These are phyloP conservation scores for Erythrobasidium hasegawianum DNA, from an alignment of 1,284 basidiomycete species.

Conservation along the genomic window DNA sequence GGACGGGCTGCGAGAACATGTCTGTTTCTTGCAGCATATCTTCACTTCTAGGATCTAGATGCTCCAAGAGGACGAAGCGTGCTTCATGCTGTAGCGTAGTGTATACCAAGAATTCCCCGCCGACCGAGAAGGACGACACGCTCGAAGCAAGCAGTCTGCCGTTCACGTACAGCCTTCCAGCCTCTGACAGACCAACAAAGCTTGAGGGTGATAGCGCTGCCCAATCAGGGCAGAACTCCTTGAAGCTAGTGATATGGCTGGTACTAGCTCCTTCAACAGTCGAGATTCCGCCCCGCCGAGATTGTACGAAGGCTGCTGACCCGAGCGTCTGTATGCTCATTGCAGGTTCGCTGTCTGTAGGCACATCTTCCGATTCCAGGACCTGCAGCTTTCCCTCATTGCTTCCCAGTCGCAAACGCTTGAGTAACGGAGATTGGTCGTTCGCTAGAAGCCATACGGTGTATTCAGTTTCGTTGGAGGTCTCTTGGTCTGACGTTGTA, in stretches of 20 bases:
- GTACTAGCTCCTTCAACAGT: neutral
- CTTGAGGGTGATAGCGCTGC: constrained; percentile 44
- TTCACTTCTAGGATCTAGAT: constrained; percentile 45
- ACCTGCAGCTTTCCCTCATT: neutral
- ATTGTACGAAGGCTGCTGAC: neutral
- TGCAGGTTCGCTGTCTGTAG: neutral
- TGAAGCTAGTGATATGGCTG: constrained; percentile 53
- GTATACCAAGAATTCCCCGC: constrained; percentile 77
- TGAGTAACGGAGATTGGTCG: neutral
- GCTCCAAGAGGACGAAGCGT: constrained; percentile 55
- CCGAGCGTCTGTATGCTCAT: constrained; percentile 1
- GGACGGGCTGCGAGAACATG: neutral
- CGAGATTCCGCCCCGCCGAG: neutral
- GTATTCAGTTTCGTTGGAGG: neutral
- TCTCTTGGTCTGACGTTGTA: neutral
- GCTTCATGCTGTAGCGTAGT: constrained; percentile 80
- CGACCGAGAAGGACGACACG: constrained; percentile 65
- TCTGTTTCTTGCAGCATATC: constrained; percentile 55
- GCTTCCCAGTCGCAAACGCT: neutral
- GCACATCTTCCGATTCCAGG: neutral
- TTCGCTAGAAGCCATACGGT: neutral
- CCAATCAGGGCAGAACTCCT: constrained; percentile 60
- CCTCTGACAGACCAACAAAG: constrained; percentile 45
- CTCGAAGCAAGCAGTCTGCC: constrained; percentile 37
- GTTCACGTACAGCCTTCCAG: constrained; percentile 46